Evolutionary conservation across 2,329 filamentous ascomycete genomes (phyloP).

Genomic region (Parascedosporium putredinis): DNA sequence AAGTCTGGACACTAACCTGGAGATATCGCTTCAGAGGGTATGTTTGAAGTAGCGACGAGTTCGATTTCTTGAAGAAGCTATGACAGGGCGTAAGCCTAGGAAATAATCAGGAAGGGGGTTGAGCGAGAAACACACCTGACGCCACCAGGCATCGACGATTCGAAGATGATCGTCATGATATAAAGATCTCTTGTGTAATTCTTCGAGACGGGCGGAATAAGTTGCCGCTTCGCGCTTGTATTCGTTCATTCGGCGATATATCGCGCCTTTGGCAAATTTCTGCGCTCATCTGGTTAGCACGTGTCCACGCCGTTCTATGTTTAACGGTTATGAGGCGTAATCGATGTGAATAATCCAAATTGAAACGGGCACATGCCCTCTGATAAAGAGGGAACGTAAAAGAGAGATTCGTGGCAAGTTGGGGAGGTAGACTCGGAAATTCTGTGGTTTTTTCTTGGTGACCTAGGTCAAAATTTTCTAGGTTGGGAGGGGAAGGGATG

Average conservation of each 20-base stretch:
- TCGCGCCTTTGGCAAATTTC: slow-evolving; percentile 92
- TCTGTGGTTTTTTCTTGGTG: background rate
- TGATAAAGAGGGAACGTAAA: too few relatives aligned
- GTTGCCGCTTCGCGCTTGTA: slow-evolving; percentile 85
- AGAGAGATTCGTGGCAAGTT: too few relatives aligned
- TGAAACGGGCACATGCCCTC: too few relatives aligned
- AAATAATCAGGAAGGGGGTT: background rate
- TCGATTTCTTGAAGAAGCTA: slow-evolving; percentile 56
- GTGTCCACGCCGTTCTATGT: background rate
- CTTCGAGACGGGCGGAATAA: slow-evolving; percentile 69
- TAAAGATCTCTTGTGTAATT: slow-evolving; percentile 64
- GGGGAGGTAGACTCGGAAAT: too few relatives aligned
- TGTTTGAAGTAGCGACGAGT: slow-evolving; percentile 40
- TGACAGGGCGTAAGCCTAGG: background rate
- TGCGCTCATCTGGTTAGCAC: slow-evolving; percentile 22
- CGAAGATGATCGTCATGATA: slow-evolving; percentile 91
- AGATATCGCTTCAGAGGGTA: slow-evolving; percentile 30
- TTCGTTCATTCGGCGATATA: slow-evolving; percentile 94
- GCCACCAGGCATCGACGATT: slow-evolving; percentile 86
- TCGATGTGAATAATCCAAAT: too few relatives aligned
- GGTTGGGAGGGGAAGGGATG: background rate
- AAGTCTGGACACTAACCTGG: slow-evolving; percentile 28
- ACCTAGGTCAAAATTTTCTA: background rate
- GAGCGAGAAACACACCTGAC: slow-evolving; percentile 55
- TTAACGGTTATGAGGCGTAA: background rate